These are phyloP conservation scores for Kodamaea laetipori DNA, from an alignment of 805 yeast species.

Conservation along the genomic window DNA sequence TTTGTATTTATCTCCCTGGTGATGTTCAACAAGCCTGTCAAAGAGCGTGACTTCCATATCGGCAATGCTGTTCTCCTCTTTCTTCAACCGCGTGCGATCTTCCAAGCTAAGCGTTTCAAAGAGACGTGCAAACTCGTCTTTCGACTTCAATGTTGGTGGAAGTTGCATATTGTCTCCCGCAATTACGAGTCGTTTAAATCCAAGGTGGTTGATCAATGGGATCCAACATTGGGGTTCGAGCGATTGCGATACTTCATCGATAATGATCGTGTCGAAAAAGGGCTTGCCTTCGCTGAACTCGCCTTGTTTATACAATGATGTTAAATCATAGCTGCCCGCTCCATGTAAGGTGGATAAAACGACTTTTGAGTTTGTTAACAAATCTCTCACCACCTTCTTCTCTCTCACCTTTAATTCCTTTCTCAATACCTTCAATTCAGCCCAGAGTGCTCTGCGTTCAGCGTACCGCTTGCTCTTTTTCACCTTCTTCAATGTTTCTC, in stretches of 20 bases:
- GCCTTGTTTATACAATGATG: constrained; percentile 48
- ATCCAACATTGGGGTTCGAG: constrained; percentile 97
- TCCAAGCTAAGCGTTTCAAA: constrained; percentile 15
- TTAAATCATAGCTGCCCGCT: constrained; percentile 70
- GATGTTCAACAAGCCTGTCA: constrained; percentile 63
- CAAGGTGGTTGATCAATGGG: constrained; percentile 70
- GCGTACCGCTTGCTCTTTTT: constrained; percentile 63
- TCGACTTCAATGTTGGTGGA: constrained; percentile 83
- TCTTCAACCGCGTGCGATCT: constrained; percentile 18
- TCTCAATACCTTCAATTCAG: constrained; percentile 65
- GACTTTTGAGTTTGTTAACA: constrained; percentile 63
- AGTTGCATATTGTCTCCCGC: constrained; percentile 95
- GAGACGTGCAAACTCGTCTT: constrained; percentile 22
- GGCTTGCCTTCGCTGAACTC: constrained; percentile 27
- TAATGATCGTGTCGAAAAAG: constrained; percentile 76
- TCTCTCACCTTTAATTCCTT: constrained; percentile 73
- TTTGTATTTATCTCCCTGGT: constrained; percentile 48
- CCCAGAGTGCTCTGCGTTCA: constrained; percentile 69
- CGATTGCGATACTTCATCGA: constrained; percentile 94
- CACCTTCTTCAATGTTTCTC: constrained; percentile 53
- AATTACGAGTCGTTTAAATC: constrained; percentile 60
- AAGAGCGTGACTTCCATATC: constrained; percentile 70
- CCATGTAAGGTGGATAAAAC: constrained; percentile 88
- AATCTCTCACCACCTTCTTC: constrained; percentile 56
- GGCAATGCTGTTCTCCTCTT: constrained; percentile 37